A percentile compares a stretch with the other conserved stretches of the same genome.
Conservation (phyloP, 169 alveolate genomes). For the Perkinsus marinus region DNA sequence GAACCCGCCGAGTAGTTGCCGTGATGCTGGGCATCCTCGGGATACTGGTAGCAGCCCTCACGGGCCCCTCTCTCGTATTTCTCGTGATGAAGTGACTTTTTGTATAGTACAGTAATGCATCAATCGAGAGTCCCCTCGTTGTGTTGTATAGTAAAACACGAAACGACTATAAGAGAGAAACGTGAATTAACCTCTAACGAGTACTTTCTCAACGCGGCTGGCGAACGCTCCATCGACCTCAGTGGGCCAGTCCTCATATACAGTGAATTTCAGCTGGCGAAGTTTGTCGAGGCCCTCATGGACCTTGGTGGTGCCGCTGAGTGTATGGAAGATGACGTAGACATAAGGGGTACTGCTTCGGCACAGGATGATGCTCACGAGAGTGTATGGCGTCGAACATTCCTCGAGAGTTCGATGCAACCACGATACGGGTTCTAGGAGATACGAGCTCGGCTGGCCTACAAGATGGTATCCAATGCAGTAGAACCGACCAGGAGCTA, state of each 20-base stretch:
- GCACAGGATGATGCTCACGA: neutral
- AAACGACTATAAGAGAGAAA: neutral
- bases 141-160: too few species aligned
- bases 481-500: neutral
- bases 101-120: neutral
- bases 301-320: neutral
- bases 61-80: neutral
- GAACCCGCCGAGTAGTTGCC: neutral
- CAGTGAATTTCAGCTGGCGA: neutral
- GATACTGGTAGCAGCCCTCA: neutral
- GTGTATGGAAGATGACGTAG: neutral
- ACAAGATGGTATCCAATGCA: neutral
- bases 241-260: neutral
- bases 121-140: too few species aligned
- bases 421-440: neutral
- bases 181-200: neutral
- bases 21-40: neutral
- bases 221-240: neutral
- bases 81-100: neutral
- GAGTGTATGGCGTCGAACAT: neutral
- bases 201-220: neutral
- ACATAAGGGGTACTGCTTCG: neutral
- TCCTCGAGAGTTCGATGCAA: neutral
- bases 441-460: neutral
- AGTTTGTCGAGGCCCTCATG: neutral